phyloP scores from a whole-genome alignment of 768 basidiomycete species.

The Pulveroboletus sp. region DNA sequence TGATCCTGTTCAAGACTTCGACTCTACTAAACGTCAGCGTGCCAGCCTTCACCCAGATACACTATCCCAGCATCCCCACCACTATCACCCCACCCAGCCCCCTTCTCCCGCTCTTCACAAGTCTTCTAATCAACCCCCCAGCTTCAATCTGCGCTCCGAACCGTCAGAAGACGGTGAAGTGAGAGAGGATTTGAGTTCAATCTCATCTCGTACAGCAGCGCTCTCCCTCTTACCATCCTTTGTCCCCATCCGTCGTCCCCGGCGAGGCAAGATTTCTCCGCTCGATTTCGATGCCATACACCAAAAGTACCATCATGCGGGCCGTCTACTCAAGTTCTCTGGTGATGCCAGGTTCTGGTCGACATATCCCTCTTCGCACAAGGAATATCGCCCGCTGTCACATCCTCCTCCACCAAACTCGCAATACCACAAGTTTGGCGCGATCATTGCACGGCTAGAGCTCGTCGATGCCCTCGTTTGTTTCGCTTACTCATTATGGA shows the following conservation, averaged over 20 bases:
- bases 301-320: constrained; percentile 64
- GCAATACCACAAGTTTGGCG: constrained; percentile 69
- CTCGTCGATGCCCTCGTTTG: constrained; percentile 77
- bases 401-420: constrained; percentile 64
- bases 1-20: constrained; percentile 23
- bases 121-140: constrained; percentile 20
- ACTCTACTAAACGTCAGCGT: constrained; percentile 32
- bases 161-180: constrained; percentile 46
- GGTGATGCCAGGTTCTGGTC: constrained; percentile 78
- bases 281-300: constrained; percentile 57
- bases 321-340: constrained; percentile 77
- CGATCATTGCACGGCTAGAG: constrained; percentile 72
- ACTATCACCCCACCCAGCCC: constrained; percentile 26
- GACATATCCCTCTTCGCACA: constrained; percentile 59
- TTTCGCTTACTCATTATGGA: constrained; percentile 83
- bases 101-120: constrained; percentile 16
- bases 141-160: constrained; percentile 34
- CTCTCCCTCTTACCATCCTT: constrained; percentile 30
- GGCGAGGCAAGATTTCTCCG: constrained; percentile 48
- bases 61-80: constrained; percentile 27
- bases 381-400: constrained; percentile 57
- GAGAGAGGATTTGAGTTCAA: constrained; percentile 33
- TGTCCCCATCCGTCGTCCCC: constrained; percentile 64
- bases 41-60: constrained; percentile 20
- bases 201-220: constrained; percentile 22